phyloP scores from a whole-genome alignment of 2,329 filamentous ascomycete genomes.

The Fusarium globosum region DNA sequence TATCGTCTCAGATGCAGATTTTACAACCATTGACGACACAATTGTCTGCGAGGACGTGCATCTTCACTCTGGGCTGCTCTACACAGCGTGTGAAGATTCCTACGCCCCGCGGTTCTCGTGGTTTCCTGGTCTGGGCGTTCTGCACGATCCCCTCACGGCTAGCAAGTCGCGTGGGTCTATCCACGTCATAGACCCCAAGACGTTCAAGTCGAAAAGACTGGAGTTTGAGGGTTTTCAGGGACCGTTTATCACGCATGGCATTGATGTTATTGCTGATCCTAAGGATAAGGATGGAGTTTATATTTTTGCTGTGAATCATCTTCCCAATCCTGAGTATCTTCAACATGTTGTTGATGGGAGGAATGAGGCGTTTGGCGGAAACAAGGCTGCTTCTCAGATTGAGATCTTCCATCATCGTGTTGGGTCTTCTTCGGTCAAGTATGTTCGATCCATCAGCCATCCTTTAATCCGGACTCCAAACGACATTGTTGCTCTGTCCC shows the following conservation, averaged over 20 bases:
- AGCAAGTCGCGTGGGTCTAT: constrained; percentile 56
- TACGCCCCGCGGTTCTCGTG: constrained; percentile 56
- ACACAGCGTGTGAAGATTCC: constrained; percentile 66
- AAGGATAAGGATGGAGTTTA: constrained; percentile 58
- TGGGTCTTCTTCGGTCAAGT: constrained; percentile 53
- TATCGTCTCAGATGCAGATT: constrained; percentile 26
- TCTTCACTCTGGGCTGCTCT: constrained; percentile 63
- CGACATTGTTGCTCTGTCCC: constrained; percentile 62
- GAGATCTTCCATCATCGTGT: constrained; percentile 68
- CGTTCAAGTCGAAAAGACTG: constrained; percentile 45
- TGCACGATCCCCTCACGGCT: constrained; percentile 53
- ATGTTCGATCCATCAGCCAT: constrained; percentile 65
- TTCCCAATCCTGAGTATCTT: constrained; percentile 59
- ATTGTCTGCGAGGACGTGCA: constrained; percentile 70
- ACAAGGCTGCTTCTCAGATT: constrained; percentile 61
- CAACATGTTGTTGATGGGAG: constrained; percentile 1
- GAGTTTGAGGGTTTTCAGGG: constrained; percentile 62
- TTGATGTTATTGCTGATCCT: constrained; percentile 67
- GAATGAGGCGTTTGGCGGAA: constrained; percentile 34
- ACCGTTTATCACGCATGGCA: constrained; percentile 69
- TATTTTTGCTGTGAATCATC: constrained; percentile 70
- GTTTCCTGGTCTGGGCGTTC: constrained; percentile 61
- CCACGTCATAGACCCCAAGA: constrained; percentile 63
- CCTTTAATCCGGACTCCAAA: constrained; percentile 68
- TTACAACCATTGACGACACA: constrained; percentile 62